Percentiles rank a stretch among this genome's conserved stretches.
Evolutionary conservation across 345 rosid genomes (phyloP).

Genomic region (Geranium rotundifolium): DNA sequence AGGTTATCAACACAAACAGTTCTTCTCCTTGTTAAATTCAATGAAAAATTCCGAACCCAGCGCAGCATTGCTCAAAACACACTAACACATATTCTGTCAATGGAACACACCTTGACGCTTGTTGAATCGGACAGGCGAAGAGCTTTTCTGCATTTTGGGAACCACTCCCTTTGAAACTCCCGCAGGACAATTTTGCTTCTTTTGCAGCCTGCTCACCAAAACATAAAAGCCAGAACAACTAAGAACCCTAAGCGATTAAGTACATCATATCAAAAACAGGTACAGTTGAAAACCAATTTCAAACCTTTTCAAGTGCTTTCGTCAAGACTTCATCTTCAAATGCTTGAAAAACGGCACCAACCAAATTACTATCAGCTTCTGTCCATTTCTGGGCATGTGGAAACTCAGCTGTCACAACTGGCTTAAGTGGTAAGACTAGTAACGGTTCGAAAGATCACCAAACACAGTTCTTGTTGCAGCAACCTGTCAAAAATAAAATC

Average conservation of each 20-base stretch:
- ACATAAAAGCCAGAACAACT: not conserved
- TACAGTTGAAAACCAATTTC: not conserved
- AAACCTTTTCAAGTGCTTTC: slow-evolving; percentile 46
- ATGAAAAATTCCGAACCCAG: too few species aligned
- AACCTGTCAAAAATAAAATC: slow-evolving; percentile 26
- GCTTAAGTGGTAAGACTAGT: slow-evolving; percentile 64
- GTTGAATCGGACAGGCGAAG: too few species aligned
- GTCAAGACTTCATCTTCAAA: slow-evolving; percentile 60
- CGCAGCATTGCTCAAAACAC: too few species aligned
- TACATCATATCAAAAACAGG: too few species aligned
- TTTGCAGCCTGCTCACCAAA: slow-evolving; percentile 16
- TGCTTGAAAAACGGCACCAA: slow-evolving; percentile 63
- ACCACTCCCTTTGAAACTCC: not conserved
- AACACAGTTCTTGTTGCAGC: slow-evolving; percentile 55
- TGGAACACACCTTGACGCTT: too few species aligned
- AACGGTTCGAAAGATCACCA: slow-evolving; percentile 59
- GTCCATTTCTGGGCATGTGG: slow-evolving; percentile 20
- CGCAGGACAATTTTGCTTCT: slow-evolving; percentile 8
- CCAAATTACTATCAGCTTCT: slow-evolving; percentile 50
- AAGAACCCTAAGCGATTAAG: not conserved
- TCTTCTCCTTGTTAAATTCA: too few species aligned
- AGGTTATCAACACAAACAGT: too few species aligned
- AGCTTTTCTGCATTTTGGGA: not conserved
- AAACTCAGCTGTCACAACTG: slow-evolving; percentile 26
- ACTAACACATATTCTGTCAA: too few species aligned